Base-by-base conservation (phyloP, 1,284 basidiomycete genomes). In the Peniophora sp. region DNA sequence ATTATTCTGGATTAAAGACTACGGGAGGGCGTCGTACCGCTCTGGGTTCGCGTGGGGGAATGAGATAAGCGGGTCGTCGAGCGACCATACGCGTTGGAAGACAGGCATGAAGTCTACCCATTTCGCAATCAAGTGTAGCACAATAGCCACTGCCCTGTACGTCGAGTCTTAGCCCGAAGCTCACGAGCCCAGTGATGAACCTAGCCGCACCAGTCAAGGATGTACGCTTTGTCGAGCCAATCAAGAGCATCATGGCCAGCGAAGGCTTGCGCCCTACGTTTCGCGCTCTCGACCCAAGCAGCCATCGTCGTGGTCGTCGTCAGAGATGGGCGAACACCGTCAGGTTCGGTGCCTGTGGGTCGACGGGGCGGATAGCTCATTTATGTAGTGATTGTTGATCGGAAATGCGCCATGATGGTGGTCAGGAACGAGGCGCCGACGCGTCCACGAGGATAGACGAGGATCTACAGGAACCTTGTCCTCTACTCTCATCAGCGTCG, bases 81-180 rank as follows among this genome's bases (percentile, higher is more conserved):
- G 57, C 48, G 68, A 67, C 57, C 83, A 81, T 2, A 74, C 71
- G 11, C 82, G 71, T 57, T 82, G 70, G 57, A 71, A 83, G 6
- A 80, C 73, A 0, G 76, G 72, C 2, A 70, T 34, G 0, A 53
- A 51, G 34, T 66, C 68, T 49, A 74, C 65, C 39, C 71, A 44
- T 54, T 62, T 68, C 3, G 73, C 70, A 3, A 75, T 58, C 1
- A 71, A 24, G 73, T 76, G 78, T 39, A 79, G 60, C n/a, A 64
- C 34, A 12, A 63, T 57, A 17, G 75, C 71, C 11, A 75, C 55
- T 18, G 62, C 47, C 81, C 80, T 83, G 54, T 20, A 49, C 18
- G 17, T 12, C 24, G 18, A 2, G 8, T 14, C n/a, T 27, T 36
- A 48, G 47, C 45, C 34, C 48, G 12, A 18, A 15, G 24, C 18